Evolutionary conservation across 2,329 filamentous ascomycete genomes (phyloP).

Genomic region (Aspergillus versicolor): DNA sequence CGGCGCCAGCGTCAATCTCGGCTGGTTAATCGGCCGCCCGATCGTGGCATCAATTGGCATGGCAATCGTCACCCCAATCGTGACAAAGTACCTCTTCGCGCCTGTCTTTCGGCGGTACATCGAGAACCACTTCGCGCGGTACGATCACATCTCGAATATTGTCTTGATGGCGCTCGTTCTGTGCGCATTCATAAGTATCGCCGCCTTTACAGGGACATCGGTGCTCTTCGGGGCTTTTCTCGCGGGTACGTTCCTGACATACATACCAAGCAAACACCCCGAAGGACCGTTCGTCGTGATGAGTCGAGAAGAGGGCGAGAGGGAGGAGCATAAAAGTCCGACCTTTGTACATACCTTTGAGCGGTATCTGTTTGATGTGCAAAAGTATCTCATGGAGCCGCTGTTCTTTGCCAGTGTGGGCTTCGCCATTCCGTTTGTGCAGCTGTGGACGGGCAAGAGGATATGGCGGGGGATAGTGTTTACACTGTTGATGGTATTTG

Average conservation of each 20-base stretch:
- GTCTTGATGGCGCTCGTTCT: slow-evolving; percentile 37
- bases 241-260: slow-evolving; percentile 37
- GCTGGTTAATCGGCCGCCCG: slow-evolving; percentile 40
- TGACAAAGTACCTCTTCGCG: slow-evolving; percentile 42
- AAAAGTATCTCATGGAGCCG: slow-evolving; percentile 34
- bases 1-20: slow-evolving; percentile 27
- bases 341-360: slow-evolving; percentile 43
- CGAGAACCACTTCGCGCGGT: slow-evolving; percentile 34
- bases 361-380: slow-evolving; percentile 35
- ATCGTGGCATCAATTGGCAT: slow-evolving; percentile 40
- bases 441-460: slow-evolving; percentile 32
- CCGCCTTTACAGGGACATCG: slow-evolving; percentile 38
- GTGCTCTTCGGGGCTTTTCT: slow-evolving; percentile 41
- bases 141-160: slow-evolving; percentile 35
- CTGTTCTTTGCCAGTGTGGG: slow-evolving; percentile 34
- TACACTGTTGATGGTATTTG: slow-evolving; percentile 30
- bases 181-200: slow-evolving; percentile 32
- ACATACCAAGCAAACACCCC: slow-evolving; percentile 37
- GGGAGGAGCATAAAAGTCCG: slow-evolving; percentile 33
- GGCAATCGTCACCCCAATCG: slow-evolving; percentile 33
- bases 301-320: slow-evolving; percentile 35
- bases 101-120: slow-evolving; percentile 37
- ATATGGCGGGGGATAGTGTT: slow-evolving; percentile 33
- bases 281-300: slow-evolving; percentile 37
- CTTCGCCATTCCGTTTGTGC: slow-evolving; percentile 33